Conservation (phyloP, 371 early-diverging fungal genomes). For the Capillidium rhysosporum region DNA sequence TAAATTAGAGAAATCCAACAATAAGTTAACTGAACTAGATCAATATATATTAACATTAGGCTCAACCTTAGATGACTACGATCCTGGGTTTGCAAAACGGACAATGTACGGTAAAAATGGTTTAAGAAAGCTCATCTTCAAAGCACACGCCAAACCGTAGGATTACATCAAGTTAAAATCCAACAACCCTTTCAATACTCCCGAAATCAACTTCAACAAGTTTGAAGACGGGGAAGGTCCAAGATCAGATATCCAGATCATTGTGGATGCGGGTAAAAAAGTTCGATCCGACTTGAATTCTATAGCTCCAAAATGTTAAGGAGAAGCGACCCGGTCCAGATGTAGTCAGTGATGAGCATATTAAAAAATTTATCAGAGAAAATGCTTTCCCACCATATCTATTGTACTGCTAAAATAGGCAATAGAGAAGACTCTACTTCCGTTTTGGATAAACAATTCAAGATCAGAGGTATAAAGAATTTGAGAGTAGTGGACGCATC, state of each 20-base stretch:
- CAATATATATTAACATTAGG: not conserved
- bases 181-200: not conserved
- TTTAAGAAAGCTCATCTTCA: not conserved
- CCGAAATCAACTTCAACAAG: conserved; percentile 5
- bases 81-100: not conserved
- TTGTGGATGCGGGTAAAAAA: not conserved
- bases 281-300: not conserved
- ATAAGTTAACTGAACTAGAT: not conserved
- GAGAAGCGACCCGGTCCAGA: not conserved
- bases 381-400: conserved; percentile 11
- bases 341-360: not conserved
- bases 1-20: not conserved
- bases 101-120: not conserved
- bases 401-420: conserved; percentile 17
- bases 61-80: not conserved
- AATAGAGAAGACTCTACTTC: conserved; percentile 11
- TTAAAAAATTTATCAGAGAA: not conserved
- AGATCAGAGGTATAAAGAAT: conserved; percentile 13
- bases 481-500: conserved; percentile 19
- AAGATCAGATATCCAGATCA: not conserved
- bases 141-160: not conserved
- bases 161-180: not conserved
- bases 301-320: not conserved
- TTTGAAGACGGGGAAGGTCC: not conserved
- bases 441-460: conserved; percentile 15